phyloP scores from a whole-genome alignment of 208 protist species.

The Wallacemonas sp. region DNA sequence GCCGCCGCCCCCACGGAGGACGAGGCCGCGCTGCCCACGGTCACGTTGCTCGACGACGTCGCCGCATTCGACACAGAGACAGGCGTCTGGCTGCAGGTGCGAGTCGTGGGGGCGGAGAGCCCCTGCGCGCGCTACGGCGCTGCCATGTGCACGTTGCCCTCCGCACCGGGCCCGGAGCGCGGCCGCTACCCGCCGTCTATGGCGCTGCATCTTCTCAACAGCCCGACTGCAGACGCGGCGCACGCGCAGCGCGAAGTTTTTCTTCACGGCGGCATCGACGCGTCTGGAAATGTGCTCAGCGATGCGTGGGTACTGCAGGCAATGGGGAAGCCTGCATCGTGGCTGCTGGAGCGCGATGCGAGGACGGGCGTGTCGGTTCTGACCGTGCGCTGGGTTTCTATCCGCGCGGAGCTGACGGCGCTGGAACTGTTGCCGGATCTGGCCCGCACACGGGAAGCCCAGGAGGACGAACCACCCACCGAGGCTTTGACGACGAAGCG shows the following conservation, averaged over 20 bases:
- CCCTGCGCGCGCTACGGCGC: conserved; percentile 46
- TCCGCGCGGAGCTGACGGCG: conserved; percentile 1
- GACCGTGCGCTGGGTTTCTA: conserved; percentile 13
- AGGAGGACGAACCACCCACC: background rate
- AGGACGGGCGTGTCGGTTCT: conserved; percentile 10
- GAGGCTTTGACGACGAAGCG: background rate
- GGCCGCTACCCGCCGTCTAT: background rate
- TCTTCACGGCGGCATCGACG: conserved; percentile 68
- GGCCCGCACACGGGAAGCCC: background rate
- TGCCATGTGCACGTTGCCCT: conserved; percentile 40
- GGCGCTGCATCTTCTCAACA: conserved; percentile 3
- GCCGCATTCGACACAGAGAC: conserved; percentile 41
- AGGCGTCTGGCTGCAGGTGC: conserved; percentile 44
- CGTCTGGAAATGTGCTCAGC: conserved; percentile 30
- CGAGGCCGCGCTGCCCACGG: conserved; percentile 6
- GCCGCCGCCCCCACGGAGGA: conserved; percentile 6
- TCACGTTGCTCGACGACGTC: conserved; percentile 33
- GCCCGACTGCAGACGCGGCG: conserved; percentile 11
- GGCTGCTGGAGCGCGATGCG: conserved; percentile 17
- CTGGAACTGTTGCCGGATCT: background rate
- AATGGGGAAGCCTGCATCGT: conserved; percentile 2
- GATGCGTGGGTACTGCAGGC: conserved; percentile 75
- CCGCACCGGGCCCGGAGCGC: background rate
- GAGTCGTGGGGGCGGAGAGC: conserved; percentile 24
- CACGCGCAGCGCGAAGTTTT: conserved; percentile 45